A percentile compares a stretch with the other conserved stretches of the same genome.
Conservation (phyloP, 331 rosid genomes). For the Quercus lobata region DNA sequence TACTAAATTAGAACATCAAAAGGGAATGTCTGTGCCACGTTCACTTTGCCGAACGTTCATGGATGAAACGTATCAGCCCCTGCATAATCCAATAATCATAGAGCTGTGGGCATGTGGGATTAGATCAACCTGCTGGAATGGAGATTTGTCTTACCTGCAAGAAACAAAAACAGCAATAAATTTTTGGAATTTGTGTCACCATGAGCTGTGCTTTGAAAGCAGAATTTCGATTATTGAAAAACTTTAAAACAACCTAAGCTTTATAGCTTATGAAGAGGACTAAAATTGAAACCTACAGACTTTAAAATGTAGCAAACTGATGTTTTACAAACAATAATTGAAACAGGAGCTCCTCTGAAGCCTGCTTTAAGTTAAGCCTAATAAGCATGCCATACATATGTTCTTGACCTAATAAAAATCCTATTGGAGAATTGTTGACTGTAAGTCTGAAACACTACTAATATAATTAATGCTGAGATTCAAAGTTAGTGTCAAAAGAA, state of each 20-base stretch:
- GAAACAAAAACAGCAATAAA: neutral
- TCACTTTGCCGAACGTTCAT: neutral
- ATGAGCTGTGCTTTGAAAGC: neutral
- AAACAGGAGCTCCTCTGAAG: neutral
- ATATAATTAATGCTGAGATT: too few relatives aligned
- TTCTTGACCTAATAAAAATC: too few relatives aligned
- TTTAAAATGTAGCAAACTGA: neutral
- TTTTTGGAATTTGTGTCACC: neutral
- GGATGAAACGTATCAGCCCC: neutral
- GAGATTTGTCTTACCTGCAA: neutral
- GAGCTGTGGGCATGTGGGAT: neutral
- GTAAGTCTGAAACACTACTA: too few relatives aligned
- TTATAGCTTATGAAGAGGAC: neutral
- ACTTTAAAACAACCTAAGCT: neutral
- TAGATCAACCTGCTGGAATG: neutral
- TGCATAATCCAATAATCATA: neutral
- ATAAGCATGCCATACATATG: too few relatives aligned
- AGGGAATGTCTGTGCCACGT: neutral
- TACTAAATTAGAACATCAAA: neutral
- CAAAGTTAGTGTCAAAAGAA: too few relatives aligned
- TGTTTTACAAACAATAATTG: neutral
- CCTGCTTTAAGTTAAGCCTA: neutral
- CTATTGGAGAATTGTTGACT: too few relatives aligned
- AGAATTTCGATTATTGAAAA: neutral
- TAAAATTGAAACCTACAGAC: neutral